phyloP scores from a whole-genome alignment of 2,329 filamentous ascomycete genomes.

The Onygenales sp. region DNA sequence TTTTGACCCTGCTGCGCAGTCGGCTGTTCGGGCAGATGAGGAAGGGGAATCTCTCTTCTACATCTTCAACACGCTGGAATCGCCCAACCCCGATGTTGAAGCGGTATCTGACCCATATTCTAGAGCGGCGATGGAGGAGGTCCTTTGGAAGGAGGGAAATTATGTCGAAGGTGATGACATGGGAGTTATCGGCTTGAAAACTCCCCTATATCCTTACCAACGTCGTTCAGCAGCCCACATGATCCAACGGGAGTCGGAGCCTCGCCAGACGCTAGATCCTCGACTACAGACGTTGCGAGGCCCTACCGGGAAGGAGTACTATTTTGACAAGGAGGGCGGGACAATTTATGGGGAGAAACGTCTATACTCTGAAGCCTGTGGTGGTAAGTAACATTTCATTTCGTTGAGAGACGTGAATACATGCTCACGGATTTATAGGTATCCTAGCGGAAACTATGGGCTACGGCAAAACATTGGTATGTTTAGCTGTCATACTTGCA shows the following conservation, averaged over 20 bases:
- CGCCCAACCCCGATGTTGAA: slow-evolving; percentile 27
- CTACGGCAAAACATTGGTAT: slow-evolving; percentile 79
- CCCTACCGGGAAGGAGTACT: slow-evolving; percentile 56
- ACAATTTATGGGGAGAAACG: slow-evolving; percentile 55
- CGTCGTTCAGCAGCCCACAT: slow-evolving; percentile 70
- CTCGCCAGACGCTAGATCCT: slow-evolving; percentile 60
- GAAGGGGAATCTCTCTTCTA: slow-evolving; percentile 40
- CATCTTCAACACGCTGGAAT: slow-evolving; percentile 40
- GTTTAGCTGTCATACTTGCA: slow-evolving; percentile 64
- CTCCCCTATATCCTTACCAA: slow-evolving; percentile 68
- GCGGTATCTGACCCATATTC: slow-evolving; percentile 23
- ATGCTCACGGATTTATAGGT: slow-evolving; percentile 15
- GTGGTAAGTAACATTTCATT: slow-evolving; percentile 44
- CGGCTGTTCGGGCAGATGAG: slow-evolving; percentile 4
- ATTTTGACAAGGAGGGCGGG: slow-evolving; percentile 57
- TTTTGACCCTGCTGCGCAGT: slow-evolving; percentile 9
- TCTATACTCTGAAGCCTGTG: slow-evolving; percentile 63
- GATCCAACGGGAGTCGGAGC: slow-evolving; percentile 67
- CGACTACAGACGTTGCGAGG: slow-evolving; percentile 53
- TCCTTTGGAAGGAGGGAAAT: slow-evolving; percentile 18
- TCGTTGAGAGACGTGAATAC: not conserved
- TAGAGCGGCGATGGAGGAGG: slow-evolving; percentile 26
- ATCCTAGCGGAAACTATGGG: slow-evolving; percentile 43
- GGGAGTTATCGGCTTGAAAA: slow-evolving; percentile 35
- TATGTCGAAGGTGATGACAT: slow-evolving; percentile 9